phyloP scores from a whole-genome alignment of 108 stramenopile genomes.

The Parietichytrium sp. region DNA sequence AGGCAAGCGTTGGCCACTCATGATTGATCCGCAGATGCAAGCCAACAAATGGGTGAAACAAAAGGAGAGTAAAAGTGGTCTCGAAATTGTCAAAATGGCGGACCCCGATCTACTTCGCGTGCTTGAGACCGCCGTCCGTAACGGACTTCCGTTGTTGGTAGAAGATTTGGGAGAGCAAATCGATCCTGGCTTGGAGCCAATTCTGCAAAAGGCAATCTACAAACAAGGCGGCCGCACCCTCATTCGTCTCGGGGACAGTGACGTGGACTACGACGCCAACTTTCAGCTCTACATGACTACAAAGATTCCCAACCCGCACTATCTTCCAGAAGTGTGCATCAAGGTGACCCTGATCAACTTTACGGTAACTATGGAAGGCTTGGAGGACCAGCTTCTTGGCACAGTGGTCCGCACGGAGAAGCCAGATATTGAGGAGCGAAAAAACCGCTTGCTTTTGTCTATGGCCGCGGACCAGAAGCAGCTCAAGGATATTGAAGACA shows the following conservation, averaged over 20 bases:
- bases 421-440: slow-evolving; percentile 55
- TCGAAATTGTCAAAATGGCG: slow-evolving; percentile 2
- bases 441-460: slow-evolving; percentile 45
- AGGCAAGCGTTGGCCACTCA: slow-evolving; percentile 49
- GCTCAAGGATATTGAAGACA: slow-evolving; percentile 33
- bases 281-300: slow-evolving; percentile 59
- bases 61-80: slow-evolving; percentile 19
- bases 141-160: slow-evolving; percentile 49
- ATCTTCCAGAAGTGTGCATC: slow-evolving; percentile 51
- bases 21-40: slow-evolving; percentile 58
- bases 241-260: slow-evolving; percentile 45
- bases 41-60: slow-evolving; percentile 50
- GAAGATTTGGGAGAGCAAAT: slow-evolving; percentile 48
- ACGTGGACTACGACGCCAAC: slow-evolving; percentile 45
- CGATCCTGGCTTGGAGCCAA: slow-evolving; percentile 52
- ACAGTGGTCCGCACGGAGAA: slow-evolving; percentile 51
- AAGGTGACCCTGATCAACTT: slow-evolving; percentile 45
- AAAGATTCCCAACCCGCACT: slow-evolving; percentile 52
- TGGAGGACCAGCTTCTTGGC: slow-evolving; percentile 51
- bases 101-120: slow-evolving; percentile 35
- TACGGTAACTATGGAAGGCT: slow-evolving; percentile 37
- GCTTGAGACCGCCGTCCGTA: slow-evolving; percentile 42
- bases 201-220: slow-evolving; percentile 44
- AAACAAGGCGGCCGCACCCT: slow-evolving; percentile 44
- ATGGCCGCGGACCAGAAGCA: slow-evolving; percentile 52